Percentiles rank a stretch among this genome's conserved stretches.
These are phyloP conservation scores for Rubia tinctorum DNA, from an alignment of 305 asterid genomes.

Conservation along the genomic window DNA sequence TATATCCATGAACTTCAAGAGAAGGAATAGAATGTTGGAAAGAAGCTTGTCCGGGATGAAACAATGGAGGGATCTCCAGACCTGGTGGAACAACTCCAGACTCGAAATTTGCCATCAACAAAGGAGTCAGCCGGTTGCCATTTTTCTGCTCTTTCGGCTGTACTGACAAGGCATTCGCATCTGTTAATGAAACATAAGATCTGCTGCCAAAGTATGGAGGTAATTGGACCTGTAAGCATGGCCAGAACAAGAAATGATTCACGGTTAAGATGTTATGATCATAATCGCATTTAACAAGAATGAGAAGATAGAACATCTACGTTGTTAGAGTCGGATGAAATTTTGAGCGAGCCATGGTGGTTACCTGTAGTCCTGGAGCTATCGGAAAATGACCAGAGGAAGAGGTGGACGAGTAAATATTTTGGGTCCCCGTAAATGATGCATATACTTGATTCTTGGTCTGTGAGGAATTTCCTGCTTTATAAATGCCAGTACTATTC, in stretches of 20 bases:
- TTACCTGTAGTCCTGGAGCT: conserved; percentile 51
- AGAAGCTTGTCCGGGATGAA: conserved; percentile 41
- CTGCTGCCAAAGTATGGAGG: conserved; percentile 38
- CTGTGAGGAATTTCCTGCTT: conserved; percentile 29
- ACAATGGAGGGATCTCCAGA: conserved; percentile 37
- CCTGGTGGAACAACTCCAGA: conserved; percentile 25
- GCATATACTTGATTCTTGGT: conserved; percentile 34
- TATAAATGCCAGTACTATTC: conserved; percentile 20
- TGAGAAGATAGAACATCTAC: neutral
- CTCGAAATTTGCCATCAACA: conserved; percentile 31
- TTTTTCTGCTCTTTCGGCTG: conserved; percentile 28
- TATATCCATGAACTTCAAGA: conserved; percentile 29
- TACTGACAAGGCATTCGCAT: conserved; percentile 22
- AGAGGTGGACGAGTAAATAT: conserved; percentile 36
- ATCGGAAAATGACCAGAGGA: conserved; percentile 34
- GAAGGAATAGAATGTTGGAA: conserved; percentile 46
- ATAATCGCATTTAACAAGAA: neutral
- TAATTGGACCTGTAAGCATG: conserved; percentile 37
- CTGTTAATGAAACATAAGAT: conserved; percentile 16
- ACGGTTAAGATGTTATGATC: neutral
- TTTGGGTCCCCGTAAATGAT: conserved; percentile 36
- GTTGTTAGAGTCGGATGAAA: neutral
- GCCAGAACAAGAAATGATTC: conserved; percentile 4
- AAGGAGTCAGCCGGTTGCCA: conserved; percentile 29
- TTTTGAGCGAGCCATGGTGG: neutral